These are phyloP conservation scores for Arthrobotrys iridis DNA, from an alignment of 2,329 filamentous ascomycete genomes.

Conservation along the genomic window DNA sequence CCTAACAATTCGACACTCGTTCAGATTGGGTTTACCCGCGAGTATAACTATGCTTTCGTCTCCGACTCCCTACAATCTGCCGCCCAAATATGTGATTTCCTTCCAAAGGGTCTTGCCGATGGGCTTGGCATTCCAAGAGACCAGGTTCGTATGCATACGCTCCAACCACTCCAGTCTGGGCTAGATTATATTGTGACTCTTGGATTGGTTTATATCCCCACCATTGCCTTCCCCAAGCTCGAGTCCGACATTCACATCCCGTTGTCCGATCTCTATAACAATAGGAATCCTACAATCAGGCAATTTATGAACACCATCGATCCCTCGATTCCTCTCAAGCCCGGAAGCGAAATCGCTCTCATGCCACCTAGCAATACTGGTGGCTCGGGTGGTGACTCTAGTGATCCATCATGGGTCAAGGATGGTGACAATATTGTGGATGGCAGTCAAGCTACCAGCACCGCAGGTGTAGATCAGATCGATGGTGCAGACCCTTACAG, in stretches of 20 bases:
- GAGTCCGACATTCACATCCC: slow-evolving; percentile 75
- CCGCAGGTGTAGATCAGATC: slow-evolving; percentile 58
- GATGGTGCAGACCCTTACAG: slow-evolving; percentile 57
- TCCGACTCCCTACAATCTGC: slow-evolving; percentile 76
- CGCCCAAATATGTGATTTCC: slow-evolving; percentile 82
- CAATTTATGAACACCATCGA: slow-evolving; percentile 85
- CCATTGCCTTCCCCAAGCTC: slow-evolving; percentile 74
- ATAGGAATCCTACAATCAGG: slow-evolving; percentile 72
- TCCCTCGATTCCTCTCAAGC: slow-evolving; percentile 76
- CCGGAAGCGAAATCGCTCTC: slow-evolving; percentile 61
- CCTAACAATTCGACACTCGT: slow-evolving; percentile 76
- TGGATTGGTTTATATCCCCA: slow-evolving; percentile 79
- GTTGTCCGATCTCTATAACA: slow-evolving; percentile 78
- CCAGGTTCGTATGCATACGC: slow-evolving; percentile 73
- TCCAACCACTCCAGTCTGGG: slow-evolving; percentile 80
- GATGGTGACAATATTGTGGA: slow-evolving; percentile 59
- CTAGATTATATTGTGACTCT: slow-evolving; percentile 84
- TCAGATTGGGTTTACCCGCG: slow-evolving; percentile 83
- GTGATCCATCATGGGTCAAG: slow-evolving; percentile 56
- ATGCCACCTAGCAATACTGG: slow-evolving; percentile 61
- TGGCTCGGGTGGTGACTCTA: slow-evolving; percentile 59
- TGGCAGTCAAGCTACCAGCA: slow-evolving; percentile 61
- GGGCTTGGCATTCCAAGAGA: slow-evolving; percentile 66
- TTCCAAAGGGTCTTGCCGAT: slow-evolving; percentile 76
- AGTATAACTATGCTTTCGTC: slow-evolving; percentile 86